Evolutionary conservation across 140 eudicot species (phyloP), one percentile per base, ranked within the genome.

Genomic region (Bidens hawaiensis): DNA sequence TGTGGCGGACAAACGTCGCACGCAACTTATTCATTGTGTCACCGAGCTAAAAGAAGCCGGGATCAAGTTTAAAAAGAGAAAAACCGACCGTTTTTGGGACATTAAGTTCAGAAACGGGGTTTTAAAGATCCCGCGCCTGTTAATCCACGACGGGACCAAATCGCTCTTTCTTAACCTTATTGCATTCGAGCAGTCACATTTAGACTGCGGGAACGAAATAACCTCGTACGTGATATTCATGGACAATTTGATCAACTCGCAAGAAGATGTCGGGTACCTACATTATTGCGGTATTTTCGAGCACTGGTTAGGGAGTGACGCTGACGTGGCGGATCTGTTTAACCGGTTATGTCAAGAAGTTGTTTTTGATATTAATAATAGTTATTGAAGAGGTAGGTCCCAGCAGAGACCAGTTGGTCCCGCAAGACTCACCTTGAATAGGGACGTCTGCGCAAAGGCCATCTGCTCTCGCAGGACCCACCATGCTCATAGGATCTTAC

Each of bases 301-400:
- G 87, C 94, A 87, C 22, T 91, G 98, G 96, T 76, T 87, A 28
- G 96, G 95, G 23, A 88, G 87, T 22, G 95, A 91, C 57, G 83
- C 79, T 0, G 96, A 87, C 22, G 98, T 91, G 15, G 96, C 96
- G 0, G 87, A 87, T 28, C 77, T 91, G 51, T 91, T 91, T 60
- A 87, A 91, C 48, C 74, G 81, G 6, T 79, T 87, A 5, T 87
- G 98, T 52, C 91, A 85, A 58, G 95, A 91, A 60, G 96, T 91
- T 4, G 95, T 84, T 14, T 91, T 91, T 27, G 98, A 91, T 56
- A 78, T 78, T 5, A 87, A 84, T 31, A 75, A 91, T 59, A 87
- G 96, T 63, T 91, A 83, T n/a, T n/a, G n/a, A n/a, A n/a, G n/a
- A n/a, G n/a, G n/a, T n/a, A n/a, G n/a, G n/a, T n/a, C n/a, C n/a